Evolutionary conservation across 2,329 filamentous ascomycete genomes (phyloP), one percentile per base, ranked within the genome.

Genomic region (Alternaria hordeiaustralica): DNA sequence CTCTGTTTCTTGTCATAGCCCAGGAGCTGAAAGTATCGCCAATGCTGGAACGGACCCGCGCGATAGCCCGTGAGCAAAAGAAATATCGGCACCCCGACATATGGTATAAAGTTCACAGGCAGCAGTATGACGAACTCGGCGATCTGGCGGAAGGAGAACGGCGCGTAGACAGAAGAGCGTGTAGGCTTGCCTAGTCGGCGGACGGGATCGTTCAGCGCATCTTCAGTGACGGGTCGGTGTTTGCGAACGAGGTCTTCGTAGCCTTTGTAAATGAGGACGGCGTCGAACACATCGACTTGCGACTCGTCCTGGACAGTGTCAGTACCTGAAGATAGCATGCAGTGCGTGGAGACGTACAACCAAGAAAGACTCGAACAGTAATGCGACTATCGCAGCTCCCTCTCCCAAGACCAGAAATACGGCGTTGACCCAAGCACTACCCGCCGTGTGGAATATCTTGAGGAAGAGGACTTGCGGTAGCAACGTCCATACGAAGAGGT

Each of bases 91-190:
- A 92, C 91, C 15, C 95, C 95, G 13, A 93, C 87, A 50, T 91
- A 88, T 0, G 95, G 95, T 15, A 98, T 87, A 21, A 99, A 88
- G 77, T 97, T 98, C 63, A 99, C 86, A 2, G 96, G 85, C 23
- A 87, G 73, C 36, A 86, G 74, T 12, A 86, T 64, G 41, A 96
- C 84, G 64, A 97, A 91, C 81, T 97, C 95, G 66, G 92, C 77
- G 61, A 97, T 96, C 79, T 97, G 95, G n/a, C 92, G 88, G 58
- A 97, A 83, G 59, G 92, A 97, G 85, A 96, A 97, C 0, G 95
- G 95, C 9, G 92, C 90, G 80, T 96, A 97, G 18, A 93, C 86
- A 0, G 93, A 92, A 2, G 89, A 85, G 21, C 84, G 88, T 0
- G 90, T 94, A 1, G 94, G 93, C 69, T 93, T 94, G 26, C 94